phyloP scores from a whole-genome alignment of 2,329 filamentous ascomycete species.

The Trichoderma brevicompactum region DNA sequence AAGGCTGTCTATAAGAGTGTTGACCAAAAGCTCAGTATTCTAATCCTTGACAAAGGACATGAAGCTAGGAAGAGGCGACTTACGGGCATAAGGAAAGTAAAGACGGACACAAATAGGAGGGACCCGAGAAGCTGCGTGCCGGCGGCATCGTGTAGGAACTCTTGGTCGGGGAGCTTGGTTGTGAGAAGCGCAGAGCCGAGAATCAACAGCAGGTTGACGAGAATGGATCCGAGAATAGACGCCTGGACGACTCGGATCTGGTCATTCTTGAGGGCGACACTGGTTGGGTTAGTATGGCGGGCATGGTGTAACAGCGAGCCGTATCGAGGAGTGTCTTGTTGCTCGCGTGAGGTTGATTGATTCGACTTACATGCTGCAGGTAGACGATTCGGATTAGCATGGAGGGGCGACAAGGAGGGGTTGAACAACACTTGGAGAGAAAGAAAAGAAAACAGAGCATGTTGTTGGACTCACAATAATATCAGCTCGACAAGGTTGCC shows the following conservation, averaged over 20 bases:
- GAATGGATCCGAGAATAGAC: conserved; percentile 74
- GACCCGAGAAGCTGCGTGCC: conserved; percentile 44
- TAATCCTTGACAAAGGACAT: too few relatives aligned
- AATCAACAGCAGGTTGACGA: conserved; percentile 77
- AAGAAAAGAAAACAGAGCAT: not conserved
- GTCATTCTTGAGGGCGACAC: conserved; percentile 57
- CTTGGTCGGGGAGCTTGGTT: conserved; percentile 69
- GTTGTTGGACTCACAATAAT: conserved; percentile 52
- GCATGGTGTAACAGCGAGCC: not conserved
- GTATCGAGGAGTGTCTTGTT: not conserved
- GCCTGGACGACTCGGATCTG: conserved; percentile 78
- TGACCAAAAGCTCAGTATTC: not conserved
- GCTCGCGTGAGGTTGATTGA: not conserved
- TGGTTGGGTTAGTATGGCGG: conserved; percentile 36
- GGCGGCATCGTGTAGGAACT: conserved; percentile 53
- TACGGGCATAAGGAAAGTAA: conserved; percentile 46
- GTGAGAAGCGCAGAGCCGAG: conserved; percentile 75
- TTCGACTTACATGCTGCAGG: conserved; percentile 22
- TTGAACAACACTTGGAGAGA: not conserved
- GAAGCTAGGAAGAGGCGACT: conserved; percentile 14
- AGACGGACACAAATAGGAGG: conserved; percentile 46
- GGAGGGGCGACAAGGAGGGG: conserved; percentile 11
- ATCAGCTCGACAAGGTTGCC: conserved; percentile 67
- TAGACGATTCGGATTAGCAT: not conserved
- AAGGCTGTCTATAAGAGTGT: conserved; percentile 46